Evolutionary conservation across 441 rosid genomes (phyloP), one percentile per base, ranked within the genome.

Genomic region (Adansonia grandidieri): DNA sequence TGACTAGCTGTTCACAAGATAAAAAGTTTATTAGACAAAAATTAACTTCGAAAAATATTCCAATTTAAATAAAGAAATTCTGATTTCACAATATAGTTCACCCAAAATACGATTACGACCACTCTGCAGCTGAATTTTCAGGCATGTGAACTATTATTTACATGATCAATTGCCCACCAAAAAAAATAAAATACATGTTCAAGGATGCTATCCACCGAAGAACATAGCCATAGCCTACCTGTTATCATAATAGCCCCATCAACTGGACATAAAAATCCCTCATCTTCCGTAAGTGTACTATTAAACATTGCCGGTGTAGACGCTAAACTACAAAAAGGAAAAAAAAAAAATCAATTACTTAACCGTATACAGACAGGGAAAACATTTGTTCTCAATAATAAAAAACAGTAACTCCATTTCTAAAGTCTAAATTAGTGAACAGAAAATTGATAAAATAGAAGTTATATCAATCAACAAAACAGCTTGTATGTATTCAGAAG

Each of bases 281-380:
- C 92, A 74, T 89, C 91, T 80, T 89, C 88, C 15, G 97, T 90
- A 75, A 94, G 88, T 17, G 99, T 89, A 86, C 98, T 88, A 85
- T 94, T 94, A 78, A 94, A 96, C 99, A 96, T 96, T 71, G 99
- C 99, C 19, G 99, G 99, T 72, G 99, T 96, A 63, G 99, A 96
- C 63, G 99, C 97, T 85, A 96, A 87, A 80, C 98, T 96, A 77
- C 68, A 82, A 65, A 40, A 64, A 74, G 17, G 9, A 48, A 77
- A 80, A 66, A 24, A 24, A 24, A 4, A 13, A 58, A 14, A 61
- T 2, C 3, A 48, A 50, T 77, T 22, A 67, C 73, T 74, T 32
- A 76, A 65, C 51, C 7, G 50, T 44, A 28, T 47, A 40, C 11
- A 15, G 19, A 70, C 9, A 44, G 1, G 11, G 24, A 74, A 69